Evolutionary conservation across 176 grass and related monocot genomes (phyloP).

Genomic region (Carex myosuroides): DNA sequence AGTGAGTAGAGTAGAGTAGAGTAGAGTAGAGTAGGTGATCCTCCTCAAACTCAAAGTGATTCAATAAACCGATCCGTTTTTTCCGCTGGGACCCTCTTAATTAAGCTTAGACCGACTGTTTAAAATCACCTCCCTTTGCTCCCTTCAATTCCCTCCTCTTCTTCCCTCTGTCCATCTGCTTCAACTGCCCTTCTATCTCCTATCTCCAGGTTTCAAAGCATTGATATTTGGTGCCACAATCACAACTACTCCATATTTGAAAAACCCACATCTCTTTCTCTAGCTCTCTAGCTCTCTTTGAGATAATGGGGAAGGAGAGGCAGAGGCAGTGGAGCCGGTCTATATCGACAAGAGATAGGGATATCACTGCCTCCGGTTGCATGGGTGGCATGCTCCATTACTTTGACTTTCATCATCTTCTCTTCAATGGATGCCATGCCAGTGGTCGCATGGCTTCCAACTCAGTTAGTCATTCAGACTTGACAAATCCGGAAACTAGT

Average conservation of each 20-base stretch:
- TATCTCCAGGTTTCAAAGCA: slow-evolving; percentile 20
- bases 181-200: slow-evolving; percentile 16
- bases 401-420: slow-evolving; percentile 58
- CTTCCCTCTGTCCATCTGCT: background rate
- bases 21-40: background rate
- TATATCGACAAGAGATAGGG: slow-evolving; percentile 10
- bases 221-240: background rate
- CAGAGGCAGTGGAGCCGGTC: slow-evolving; percentile 30
- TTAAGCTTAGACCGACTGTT: slow-evolving; percentile 18
- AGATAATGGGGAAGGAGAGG: slow-evolving; percentile 41
- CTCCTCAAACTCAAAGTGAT: background rate
- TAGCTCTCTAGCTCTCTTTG: background rate
- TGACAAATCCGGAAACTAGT: background rate
- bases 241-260: background rate
- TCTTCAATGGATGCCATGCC: background rate
- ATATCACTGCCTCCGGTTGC: slow-evolving; percentile 39
- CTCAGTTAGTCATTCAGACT: background rate
- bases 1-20: background rate
- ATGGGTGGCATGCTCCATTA: slow-evolving; percentile 84
- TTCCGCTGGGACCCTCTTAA: slow-evolving; percentile 19
- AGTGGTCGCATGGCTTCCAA: background rate
- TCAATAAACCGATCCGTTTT: slow-evolving; percentile 29
- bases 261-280: background rate
- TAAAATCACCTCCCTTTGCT: slow-evolving; percentile 1
- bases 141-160: background rate